A percentile compares a stretch with the other conserved stretches of the same genome.
phyloP scores from a whole-genome alignment of 2,329 filamentous ascomycete genomes.

The Claviceps humidiphila region DNA sequence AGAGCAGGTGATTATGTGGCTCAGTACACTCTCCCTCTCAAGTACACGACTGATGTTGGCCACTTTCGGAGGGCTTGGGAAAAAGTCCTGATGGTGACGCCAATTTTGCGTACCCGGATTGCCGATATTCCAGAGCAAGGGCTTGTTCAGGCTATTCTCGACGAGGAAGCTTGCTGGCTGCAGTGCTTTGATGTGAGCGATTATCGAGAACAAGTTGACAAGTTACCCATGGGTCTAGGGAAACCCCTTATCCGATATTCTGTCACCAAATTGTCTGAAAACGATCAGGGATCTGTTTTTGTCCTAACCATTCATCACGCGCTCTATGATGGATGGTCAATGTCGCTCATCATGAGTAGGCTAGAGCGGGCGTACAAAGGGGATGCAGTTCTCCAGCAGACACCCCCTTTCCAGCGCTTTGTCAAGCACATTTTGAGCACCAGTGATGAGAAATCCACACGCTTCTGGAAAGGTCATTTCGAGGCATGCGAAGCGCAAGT shows the following conservation, averaged over 20 bases:
- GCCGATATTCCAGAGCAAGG: conserved; percentile 13
- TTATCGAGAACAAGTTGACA: conserved; percentile 20
- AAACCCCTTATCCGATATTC: conserved; percentile 8
- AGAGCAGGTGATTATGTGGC: conserved; percentile 5
- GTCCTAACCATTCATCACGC: conserved; percentile 34
- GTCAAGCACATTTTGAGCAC: conserved; percentile 25
- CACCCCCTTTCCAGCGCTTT: conserved; percentile 24
- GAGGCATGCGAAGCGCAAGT: not conserved
- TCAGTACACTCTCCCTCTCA: conserved; percentile 2
- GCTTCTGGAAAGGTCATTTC: conserved; percentile 23
- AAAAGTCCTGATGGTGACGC: conserved; percentile 1
- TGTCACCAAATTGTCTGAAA: not conserved
- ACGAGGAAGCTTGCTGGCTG: conserved; percentile 18
- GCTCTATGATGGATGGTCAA: conserved; percentile 38
- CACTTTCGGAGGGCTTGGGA: conserved; percentile 6
- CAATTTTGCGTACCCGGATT: conserved; percentile 6
- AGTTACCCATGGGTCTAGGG: conserved; percentile 13
- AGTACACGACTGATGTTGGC: not conserved
- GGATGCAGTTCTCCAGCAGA: conserved; percentile 12
- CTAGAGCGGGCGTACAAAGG: conserved; percentile 24
- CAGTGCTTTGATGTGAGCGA: conserved; percentile 17
- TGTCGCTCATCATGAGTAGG: conserved; percentile 27
- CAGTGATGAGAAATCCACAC: conserved; percentile 21
- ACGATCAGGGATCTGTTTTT: conserved; percentile 1
- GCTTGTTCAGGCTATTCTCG: conserved; percentile 27